phyloP scores from a whole-genome alignment of 768 basidiomycete genomes.

The Russula foetens region DNA sequence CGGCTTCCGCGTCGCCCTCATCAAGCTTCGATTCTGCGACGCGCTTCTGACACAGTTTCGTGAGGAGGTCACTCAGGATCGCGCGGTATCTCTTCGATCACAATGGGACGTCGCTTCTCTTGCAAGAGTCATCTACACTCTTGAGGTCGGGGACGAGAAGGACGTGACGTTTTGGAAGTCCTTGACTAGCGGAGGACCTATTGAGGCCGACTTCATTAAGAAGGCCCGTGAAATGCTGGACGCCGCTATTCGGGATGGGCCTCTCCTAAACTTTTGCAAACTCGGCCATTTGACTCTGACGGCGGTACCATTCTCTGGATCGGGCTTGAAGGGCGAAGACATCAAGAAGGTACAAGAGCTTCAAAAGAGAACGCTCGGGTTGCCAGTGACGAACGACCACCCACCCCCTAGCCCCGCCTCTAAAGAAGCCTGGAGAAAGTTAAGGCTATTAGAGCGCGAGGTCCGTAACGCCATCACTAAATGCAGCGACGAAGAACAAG shows the following conservation, averaged over 20 bases:
- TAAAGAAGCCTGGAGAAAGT: neutral
- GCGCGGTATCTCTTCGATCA: neutral
- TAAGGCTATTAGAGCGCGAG: neutral
- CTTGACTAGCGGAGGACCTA: neutral
- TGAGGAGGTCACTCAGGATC: neutral
- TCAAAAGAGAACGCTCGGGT: neutral
- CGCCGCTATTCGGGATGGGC: neutral
- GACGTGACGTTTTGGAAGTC: neutral
- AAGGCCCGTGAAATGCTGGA: neutral
- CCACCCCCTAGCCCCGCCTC: neutral
- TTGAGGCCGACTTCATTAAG: neutral
- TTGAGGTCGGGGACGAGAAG: neutral
- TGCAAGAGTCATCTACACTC: neutral
- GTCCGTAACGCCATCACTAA: neutral
- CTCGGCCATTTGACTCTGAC: neutral
- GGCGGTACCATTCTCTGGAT: neutral
- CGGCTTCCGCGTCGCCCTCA: neutral
- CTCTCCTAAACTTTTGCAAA: constrained; percentile 5
- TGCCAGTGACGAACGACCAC: no score
- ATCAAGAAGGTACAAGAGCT: neutral
- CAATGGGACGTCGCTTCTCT: constrained; percentile 9
- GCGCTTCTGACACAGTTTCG: neutral
- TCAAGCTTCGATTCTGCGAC: neutral
- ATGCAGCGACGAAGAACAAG: neutral
- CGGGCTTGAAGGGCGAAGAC: neutral